phyloP scores from a whole-genome alignment of 495 filamentous ascomycete genomes.

The Penicillium ochrochloron region DNA sequence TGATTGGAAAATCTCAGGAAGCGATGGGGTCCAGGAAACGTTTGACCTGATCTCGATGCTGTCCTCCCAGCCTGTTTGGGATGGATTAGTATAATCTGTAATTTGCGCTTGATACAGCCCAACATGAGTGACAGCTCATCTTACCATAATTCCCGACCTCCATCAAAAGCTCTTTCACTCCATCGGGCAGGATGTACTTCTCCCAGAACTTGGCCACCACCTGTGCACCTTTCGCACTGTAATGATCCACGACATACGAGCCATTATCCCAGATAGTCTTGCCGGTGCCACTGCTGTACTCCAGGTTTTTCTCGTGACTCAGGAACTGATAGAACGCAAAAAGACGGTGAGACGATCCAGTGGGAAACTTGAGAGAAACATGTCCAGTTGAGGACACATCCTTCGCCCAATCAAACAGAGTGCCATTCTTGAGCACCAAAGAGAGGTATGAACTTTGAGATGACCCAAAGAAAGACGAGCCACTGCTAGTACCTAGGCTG shows the following conservation, averaged over 20 bases:
- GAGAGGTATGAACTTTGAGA: constrained; percentile 17
- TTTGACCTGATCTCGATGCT: constrained; percentile 48
- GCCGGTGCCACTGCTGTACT: constrained; percentile 16
- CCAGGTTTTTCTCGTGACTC: constrained; percentile 33
- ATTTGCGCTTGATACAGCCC: neutral
- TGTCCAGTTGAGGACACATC: constrained; percentile 25
- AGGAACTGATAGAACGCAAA: constrained; percentile 48
- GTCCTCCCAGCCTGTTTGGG: constrained; percentile 52
- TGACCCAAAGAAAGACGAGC: constrained; percentile 6
- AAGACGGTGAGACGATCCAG: constrained; percentile 25
- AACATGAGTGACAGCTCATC: neutral
- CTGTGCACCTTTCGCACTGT: constrained; percentile 46
- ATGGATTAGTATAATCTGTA: too few relatives aligned
- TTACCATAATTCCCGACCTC: constrained; percentile 49
- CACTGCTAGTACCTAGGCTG: constrained; percentile 12
- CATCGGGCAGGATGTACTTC: constrained; percentile 43
- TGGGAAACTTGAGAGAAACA: constrained; percentile 18
- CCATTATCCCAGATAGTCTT: constrained; percentile 48
- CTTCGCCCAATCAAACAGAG: constrained; percentile 21
- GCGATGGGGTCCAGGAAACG: constrained; percentile 49
- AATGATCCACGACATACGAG: constrained; percentile 56
- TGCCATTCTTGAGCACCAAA: constrained; percentile 22
- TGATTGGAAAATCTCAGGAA: constrained; percentile 44
- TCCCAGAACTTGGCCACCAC: constrained; percentile 51
- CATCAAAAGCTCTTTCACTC: constrained; percentile 35